Evolutionary conservation across 2,329 filamentous ascomycete species (phyloP).

Genomic region (Exophiala lecanii-corni): DNA sequence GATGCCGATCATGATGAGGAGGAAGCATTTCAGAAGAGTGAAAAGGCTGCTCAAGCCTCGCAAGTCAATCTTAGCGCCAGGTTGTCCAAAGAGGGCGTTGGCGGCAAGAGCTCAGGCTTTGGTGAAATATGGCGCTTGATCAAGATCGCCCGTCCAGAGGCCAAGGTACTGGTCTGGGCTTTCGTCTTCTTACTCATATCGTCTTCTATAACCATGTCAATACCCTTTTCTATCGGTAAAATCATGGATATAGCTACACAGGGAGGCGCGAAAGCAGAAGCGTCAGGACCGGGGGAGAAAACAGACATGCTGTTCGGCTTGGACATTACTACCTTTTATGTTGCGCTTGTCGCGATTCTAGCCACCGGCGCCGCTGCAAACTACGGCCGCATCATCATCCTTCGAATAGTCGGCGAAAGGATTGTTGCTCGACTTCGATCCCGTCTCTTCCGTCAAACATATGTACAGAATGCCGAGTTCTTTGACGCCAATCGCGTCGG

Average conservation of each 20-base stretch:
- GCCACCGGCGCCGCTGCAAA: conserved; percentile 83
- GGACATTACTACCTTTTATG: conserved; percentile 81
- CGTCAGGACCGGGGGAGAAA: conserved; percentile 44
- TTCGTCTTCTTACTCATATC: conserved; percentile 84
- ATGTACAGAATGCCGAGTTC: conserved; percentile 88
- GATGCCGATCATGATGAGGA: conserved; percentile 47
- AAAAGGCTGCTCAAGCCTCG: conserved; percentile 79
- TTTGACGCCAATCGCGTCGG: conserved; percentile 97
- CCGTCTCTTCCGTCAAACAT: conserved; percentile 84
- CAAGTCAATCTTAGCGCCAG: conserved; percentile 86
- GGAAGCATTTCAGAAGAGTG: conserved; percentile 62
- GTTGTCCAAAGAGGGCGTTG: conserved; percentile 71
- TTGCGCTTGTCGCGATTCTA: conserved; percentile 69
- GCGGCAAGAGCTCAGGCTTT: conserved; percentile 55
- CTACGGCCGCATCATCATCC: conserved; percentile 86
- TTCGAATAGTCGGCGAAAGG: conserved; percentile 89
- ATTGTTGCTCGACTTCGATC: conserved; percentile 88
- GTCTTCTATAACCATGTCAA: conserved; percentile 89
- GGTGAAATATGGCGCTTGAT: conserved; percentile 81
- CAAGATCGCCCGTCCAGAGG: conserved; percentile 82
- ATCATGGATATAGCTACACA: conserved; percentile 90
- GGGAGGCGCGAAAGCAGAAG: conserved; percentile 43
- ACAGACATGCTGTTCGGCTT: conserved; percentile 71
- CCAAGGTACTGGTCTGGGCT: conserved; percentile 69
- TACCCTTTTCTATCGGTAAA: conserved; percentile 93